Base-by-base conservation (phyloP, 78 protist genomes). In the Guillardia theta region DNA sequence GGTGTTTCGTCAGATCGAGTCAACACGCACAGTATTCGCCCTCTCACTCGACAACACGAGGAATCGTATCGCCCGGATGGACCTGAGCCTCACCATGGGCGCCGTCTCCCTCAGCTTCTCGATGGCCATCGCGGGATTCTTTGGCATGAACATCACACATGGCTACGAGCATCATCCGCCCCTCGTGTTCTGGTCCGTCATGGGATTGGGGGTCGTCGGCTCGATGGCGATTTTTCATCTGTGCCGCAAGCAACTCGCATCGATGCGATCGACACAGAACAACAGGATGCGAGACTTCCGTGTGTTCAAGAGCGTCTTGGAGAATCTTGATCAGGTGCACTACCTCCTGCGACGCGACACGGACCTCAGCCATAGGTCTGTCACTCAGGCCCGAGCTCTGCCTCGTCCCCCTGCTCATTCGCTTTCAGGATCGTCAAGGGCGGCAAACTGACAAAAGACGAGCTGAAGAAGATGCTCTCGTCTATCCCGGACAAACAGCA, bases 1-100 rank as follows among this genome's bases (percentile, higher is more conserved):
- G 83, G 36, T 70, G 27, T 24, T 33, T 24, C 83, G 83, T 43
- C 83, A 70, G 41, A 24, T 70, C 83, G 83, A 70, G 83, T 70
- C 83, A 6, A 70, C 45, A 24, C 33, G 83, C 4, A 10, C 83
- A 18, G 83, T 70, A 24, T 70, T 22, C 41, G 83, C 83, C 36
- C 33, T 70, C 41, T 24, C 41, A 15, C 41, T 70, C 36, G 83
- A 70, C 83, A 70, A 70, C 83, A 70, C 83, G n/a, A 36, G 83
- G 21, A 70, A 70, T 24, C 33, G 83, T 12, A 70, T 70, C 33
- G 83, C 83, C 3, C 83, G 83, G 46, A 15, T 33, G 46, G 36
- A 70, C 41, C 83, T 70, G n/a, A 15, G 45, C 41, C 83, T 70
- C 45, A 70, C 83, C 45, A 70, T 70, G 83, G 83, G 83, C 83